phyloP scores from a whole-genome alignment of 2,329 filamentous ascomycete species.

The Daldinia sp. region DNA sequence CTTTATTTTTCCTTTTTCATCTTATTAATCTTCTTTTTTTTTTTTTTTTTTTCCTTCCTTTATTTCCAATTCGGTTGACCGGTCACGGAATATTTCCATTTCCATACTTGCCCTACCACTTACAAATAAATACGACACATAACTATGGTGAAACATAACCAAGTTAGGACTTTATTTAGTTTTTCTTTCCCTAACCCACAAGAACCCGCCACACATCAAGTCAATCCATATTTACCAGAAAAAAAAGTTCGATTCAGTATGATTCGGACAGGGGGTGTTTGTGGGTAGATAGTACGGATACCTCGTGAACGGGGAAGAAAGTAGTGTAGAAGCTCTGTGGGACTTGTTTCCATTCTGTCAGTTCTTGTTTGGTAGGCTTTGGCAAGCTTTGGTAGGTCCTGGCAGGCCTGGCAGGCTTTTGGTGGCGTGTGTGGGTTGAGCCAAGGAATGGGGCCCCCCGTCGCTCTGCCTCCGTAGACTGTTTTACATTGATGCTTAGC shows the following conservation, averaged over 20 bases:
- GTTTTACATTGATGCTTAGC: conserved; percentile 50
- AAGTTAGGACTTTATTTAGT: conserved; percentile 12
- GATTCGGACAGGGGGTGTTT: too few species aligned
- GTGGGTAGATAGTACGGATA: conserved; percentile 29
- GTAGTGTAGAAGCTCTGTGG: conserved; percentile 29
- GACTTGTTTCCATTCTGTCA: conserved; percentile 26
- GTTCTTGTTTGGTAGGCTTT: too few species aligned
- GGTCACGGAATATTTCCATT: neutral
- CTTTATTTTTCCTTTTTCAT: neutral
- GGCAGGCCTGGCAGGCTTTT: conserved; percentile 20
- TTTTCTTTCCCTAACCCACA: conserved; percentile 16
- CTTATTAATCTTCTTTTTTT: neutral
- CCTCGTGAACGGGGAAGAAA: conserved; percentile 35
- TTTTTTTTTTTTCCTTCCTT: neutral
- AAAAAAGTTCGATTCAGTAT: conserved; percentile 5
- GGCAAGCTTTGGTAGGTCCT: too few species aligned
- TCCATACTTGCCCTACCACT: neutral
- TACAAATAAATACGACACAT: neutral
- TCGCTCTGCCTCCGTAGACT: conserved; percentile 46
- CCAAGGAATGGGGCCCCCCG: conserved; percentile 34
- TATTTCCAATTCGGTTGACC: too few species aligned
- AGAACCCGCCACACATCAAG: conserved; percentile 25
- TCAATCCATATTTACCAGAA: conserved; percentile 15
- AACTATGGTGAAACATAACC: conserved; percentile 32
- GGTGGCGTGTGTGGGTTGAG: conserved; percentile 18